Percentiles rank a stretch among this genome's conserved stretches.
Conservation (phyloP, 192 early-diverging fungal genomes). For the Mortierella hygrophila region DNA sequence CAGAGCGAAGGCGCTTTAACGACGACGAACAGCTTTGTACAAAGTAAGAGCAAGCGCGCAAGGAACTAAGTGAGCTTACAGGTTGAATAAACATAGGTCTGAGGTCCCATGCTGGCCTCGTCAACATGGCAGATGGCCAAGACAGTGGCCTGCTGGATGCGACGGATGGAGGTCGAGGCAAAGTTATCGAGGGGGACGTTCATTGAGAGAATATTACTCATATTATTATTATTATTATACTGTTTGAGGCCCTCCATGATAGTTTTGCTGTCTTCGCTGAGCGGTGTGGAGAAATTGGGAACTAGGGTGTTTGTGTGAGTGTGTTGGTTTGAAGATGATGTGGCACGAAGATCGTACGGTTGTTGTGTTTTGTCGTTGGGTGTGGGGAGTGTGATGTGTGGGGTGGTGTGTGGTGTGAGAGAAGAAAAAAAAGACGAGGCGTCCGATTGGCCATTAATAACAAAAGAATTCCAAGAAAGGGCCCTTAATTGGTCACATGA, state of each 20-base stretch:
- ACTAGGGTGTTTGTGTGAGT: background rate
- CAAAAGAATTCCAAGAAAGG: background rate
- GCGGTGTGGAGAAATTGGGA: slow-evolving; percentile 48
- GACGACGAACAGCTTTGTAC: background rate
- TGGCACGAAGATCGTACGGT: slow-evolving; percentile 10
- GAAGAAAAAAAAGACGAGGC: slow-evolving; percentile 1
- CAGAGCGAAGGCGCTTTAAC: background rate
- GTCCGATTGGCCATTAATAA: background rate
- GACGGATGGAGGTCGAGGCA: slow-evolving; percentile 18
- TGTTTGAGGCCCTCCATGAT: slow-evolving; percentile 57
- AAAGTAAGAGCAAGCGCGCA: background rate
- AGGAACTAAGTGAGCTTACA: slow-evolving; percentile 24
- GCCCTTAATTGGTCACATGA: background rate
- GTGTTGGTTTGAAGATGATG: background rate
- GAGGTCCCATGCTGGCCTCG: slow-evolving; percentile 39
- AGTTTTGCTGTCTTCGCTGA: slow-evolving; percentile 57
- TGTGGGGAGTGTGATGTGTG: background rate
- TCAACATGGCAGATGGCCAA: slow-evolving; percentile 44
- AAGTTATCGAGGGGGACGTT: slow-evolving; percentile 49
- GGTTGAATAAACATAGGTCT: slow-evolving; percentile 56
- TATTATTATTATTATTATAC: slow-evolving; percentile 41
- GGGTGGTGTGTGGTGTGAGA: background rate
- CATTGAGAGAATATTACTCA: slow-evolving; percentile 29
- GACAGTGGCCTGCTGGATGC: slow-evolving; percentile 27
- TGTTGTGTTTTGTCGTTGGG: background rate